phyloP scores from a whole-genome alignment of 371 early-diverging fungal species.

The Umbelopsis sp. region DNA sequence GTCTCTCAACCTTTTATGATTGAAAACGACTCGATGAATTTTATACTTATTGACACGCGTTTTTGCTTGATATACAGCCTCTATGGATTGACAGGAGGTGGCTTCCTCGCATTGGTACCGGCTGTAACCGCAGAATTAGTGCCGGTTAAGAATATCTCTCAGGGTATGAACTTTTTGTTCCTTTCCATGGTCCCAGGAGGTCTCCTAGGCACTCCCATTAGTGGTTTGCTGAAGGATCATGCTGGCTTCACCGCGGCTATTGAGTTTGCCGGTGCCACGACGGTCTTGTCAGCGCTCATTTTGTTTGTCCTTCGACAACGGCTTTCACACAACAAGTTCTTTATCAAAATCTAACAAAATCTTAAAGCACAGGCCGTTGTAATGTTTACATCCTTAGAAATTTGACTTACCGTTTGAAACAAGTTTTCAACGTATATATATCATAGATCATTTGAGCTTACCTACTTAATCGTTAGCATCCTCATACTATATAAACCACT shows the following conservation, averaged over 20 bases:
- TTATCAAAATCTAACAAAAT: slow-evolving; percentile 30
- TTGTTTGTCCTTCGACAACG: slow-evolving; percentile 28
- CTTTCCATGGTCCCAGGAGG: not conserved
- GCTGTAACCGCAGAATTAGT: slow-evolving; percentile 38
- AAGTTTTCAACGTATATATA: too few relatives aligned
- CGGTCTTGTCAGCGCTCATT: slow-evolving; percentile 33
- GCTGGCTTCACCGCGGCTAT: not conserved
- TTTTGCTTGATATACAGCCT: not conserved
- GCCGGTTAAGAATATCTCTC: slow-evolving; percentile 22
- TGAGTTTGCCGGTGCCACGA: slow-evolving; percentile 17
- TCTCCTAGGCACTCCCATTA: not conserved
- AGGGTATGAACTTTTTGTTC: not conserved
- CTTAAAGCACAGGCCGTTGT: not conserved
- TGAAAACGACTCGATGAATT: not conserved
- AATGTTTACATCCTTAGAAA: not conserved
- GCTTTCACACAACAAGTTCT: slow-evolving; percentile 24
- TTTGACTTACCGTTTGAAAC: not conserved
- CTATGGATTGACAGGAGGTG: slow-evolving; percentile 46
- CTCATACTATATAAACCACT: too few relatives aligned
- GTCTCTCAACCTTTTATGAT: not conserved
- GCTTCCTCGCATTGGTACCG: slow-evolving; percentile 36
- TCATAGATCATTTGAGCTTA: too few relatives aligned
- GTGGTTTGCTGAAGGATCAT: not conserved
- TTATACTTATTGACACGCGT: not conserved
- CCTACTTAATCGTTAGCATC: too few relatives aligned